Evolutionary conservation across 306 rosid species (phyloP), one percentile per base, ranked within the genome.

Genomic region (Pyrus betulifolia): DNA sequence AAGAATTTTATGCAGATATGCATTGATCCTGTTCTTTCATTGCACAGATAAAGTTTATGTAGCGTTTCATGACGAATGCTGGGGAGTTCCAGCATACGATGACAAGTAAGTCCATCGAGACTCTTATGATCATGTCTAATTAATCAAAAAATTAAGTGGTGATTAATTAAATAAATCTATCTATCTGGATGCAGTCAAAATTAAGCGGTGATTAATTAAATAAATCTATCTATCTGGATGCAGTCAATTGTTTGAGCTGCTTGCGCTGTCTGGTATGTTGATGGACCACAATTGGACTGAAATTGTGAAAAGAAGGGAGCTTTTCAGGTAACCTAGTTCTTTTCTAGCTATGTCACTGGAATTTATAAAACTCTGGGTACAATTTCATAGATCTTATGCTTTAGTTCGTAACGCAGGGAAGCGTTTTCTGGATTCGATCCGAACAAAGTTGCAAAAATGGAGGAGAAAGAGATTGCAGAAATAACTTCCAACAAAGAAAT

Each of bases 221-320:
- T 58, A 21, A 58, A 58, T 9, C 4, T 58, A 8, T 38, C 51
- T 33, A 12, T 21, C 76, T 71, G 22, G 52, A 22, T 54, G 65
- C 91, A 95, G 99, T 82, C 94, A 86, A 84, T 86, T 95, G 83
- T 95, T 95, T 70, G 99, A 95, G 93, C 91, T 95, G 70, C 97
- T 95, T 65, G 99, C 99, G 42, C 52, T 95, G 86, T 89, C 93
- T 60, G 97, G 99, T 25, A 88, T 95, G 93, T 82, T 95, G 84
- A 95, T 95, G 93, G 99, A 92, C 78, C 90, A 90, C 87, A 95
- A 95, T 70, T 95, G 99, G 99, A 95, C 99, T 42, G 99, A 92
- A 81, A 92, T 95, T 73, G 90, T 95, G 6, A 95, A 88, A 84
- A 86, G 97, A 87, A 90, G 89, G 78, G 93, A 92, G 86, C 73